Conservation (phyloP, 2,329 filamentous ascomycete species). For the Colletotrichum sojae region DNA sequence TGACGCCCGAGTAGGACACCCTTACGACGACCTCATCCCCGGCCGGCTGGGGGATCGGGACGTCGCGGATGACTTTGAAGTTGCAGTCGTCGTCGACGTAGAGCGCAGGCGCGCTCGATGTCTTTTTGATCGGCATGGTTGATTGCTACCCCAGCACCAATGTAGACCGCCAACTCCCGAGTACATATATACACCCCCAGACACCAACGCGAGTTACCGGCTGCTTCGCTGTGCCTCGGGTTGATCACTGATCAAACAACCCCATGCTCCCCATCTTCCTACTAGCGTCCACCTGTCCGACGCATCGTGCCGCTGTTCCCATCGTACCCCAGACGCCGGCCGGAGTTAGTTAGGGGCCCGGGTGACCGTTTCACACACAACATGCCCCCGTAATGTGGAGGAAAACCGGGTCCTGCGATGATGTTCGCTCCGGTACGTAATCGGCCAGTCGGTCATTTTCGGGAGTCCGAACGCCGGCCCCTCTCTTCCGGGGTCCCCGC, state of each 20-base stretch:
- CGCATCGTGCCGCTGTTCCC: neutral
- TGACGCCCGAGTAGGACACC: slow-evolving; percentile 28
- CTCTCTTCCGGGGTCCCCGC: neutral
- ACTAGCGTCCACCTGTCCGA: neutral
- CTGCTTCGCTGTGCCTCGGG: neutral
- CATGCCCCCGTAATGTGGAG: neutral
- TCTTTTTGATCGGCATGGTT: neutral
- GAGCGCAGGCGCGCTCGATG: slow-evolving; percentile 14
- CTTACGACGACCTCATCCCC: slow-evolving; percentile 18
- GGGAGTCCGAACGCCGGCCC: neutral
- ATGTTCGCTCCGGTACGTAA: neutral
- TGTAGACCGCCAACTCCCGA: neutral
- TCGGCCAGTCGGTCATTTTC: neutral
- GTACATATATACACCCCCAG: neutral
- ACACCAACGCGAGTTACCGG: neutral
- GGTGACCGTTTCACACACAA: too few relatives aligned
- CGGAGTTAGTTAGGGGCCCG: too few relatives aligned
- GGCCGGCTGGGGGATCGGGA: slow-evolving; percentile 6
- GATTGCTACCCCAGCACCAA: neutral
- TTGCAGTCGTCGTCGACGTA: slow-evolving; percentile 25
- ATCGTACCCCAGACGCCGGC: too few relatives aligned
- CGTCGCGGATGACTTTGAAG: slow-evolving; percentile 17
- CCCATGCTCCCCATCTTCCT: neutral
- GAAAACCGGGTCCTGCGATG: neutral
- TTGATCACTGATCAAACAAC: neutral